Evolutionary conservation across 345 rosid genomes (phyloP).

Genomic region (Lumnitzera littorea): DNA sequence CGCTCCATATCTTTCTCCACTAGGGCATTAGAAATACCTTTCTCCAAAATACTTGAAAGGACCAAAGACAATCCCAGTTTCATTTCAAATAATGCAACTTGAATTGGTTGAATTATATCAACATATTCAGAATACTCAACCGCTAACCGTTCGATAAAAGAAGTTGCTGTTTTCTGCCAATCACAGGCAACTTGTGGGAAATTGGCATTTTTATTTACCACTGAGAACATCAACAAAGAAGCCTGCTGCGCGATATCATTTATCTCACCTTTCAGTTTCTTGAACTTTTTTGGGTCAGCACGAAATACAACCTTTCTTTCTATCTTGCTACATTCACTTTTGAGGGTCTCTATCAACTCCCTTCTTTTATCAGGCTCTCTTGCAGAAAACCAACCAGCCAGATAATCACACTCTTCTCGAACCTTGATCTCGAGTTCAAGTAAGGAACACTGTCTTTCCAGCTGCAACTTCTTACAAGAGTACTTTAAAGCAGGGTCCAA

Average conservation of each 20-base stretch:
- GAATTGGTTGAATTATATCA: slow-evolving; percentile 82
- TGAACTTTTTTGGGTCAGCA: slow-evolving; percentile 54
- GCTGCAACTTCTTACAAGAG: slow-evolving; percentile 42
- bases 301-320: slow-evolving; percentile 81
- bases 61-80: slow-evolving; percentile 72
- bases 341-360: slow-evolving; percentile 35
- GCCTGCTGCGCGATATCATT: slow-evolving; percentile 50
- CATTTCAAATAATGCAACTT: slow-evolving; percentile 90
- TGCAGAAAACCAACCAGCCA: slow-evolving; percentile 54
- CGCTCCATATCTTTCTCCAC: slow-evolving; percentile 39
- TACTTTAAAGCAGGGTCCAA: slow-evolving; percentile 80
- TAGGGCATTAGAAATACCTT: slow-evolving; percentile 26
- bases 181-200: slow-evolving; percentile 39
- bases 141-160: slow-evolving; percentile 54
- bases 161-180: slow-evolving; percentile 64
- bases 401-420: slow-evolving; percentile 65
- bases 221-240: slow-evolving; percentile 31
- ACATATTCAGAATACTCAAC: slow-evolving; percentile 53
- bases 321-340: slow-evolving; percentile 38
- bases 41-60: slow-evolving; percentile 39
- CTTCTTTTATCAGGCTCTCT: slow-evolving; percentile 37
- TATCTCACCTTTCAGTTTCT: slow-evolving; percentile 51
- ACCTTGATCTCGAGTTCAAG: slow-evolving; percentile 75
- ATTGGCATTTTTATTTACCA: slow-evolving; percentile 31
- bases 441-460: slow-evolving; percentile 49